phyloP scores from a whole-genome alignment of 2,329 filamentous ascomycete species.

The Apiospora aurea region DNA sequence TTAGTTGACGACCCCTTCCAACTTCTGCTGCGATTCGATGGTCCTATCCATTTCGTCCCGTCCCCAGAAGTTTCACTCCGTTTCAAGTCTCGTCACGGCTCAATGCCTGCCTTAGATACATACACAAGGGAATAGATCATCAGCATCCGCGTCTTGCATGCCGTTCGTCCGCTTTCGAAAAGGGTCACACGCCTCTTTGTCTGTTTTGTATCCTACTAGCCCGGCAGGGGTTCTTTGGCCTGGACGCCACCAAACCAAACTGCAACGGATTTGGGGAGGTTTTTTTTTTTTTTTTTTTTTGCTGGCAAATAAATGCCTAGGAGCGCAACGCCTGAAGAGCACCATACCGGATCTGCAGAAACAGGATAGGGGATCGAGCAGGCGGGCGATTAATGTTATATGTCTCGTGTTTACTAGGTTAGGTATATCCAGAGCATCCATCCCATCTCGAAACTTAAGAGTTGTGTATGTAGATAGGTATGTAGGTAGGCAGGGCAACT shows the following conservation, averaged over 20 bases:
- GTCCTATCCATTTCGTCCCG: neutral
- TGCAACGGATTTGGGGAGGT: conserved; percentile 7
- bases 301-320: neutral
- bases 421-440: neutral
- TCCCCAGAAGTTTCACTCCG: conserved; percentile 20
- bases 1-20: conserved; percentile 3
- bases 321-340: neutral
- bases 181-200: conserved; percentile 8
- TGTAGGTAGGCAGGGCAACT: conserved; percentile 11
- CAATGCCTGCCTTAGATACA: conserved; percentile 4
- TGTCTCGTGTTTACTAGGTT: neutral
- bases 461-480: neutral
- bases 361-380: neutral
- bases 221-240: neutral
- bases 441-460: neutral
- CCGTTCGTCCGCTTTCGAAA: conserved; percentile 5
- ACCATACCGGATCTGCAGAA: neutral
- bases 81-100: conserved; percentile 6
- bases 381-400: neutral
- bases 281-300: neutral
- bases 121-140: neutral
- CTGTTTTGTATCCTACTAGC: neutral
- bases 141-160: neutral
- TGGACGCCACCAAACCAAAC: conserved; percentile 18
- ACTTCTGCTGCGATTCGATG: neutral